These are phyloP conservation scores for Candida sakaeoensis DNA, from an alignment of 805 yeast species.

Conservation along the genomic window DNA sequence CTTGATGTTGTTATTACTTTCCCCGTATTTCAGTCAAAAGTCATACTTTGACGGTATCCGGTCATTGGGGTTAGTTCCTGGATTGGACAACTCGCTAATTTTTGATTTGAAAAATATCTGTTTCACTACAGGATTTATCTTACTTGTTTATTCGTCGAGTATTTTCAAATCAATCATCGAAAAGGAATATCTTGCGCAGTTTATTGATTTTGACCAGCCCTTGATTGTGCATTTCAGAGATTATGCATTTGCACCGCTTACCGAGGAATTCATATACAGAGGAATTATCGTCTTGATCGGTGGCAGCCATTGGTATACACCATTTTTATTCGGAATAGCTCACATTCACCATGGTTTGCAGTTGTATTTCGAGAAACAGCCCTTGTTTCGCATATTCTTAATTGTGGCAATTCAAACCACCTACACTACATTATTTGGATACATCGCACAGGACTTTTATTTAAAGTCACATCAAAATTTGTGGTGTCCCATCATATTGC, in stretches of 20 bases:
- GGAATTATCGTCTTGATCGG: slow-evolving; percentile 34
- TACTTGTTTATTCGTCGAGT: slow-evolving; percentile 48
- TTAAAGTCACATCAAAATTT: slow-evolving; percentile 46
- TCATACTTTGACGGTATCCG: slow-evolving; percentile 9
- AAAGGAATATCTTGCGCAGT: background rate
- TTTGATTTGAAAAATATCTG: slow-evolving; percentile 14
- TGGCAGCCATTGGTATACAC: slow-evolving; percentile 34
- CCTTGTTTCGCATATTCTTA: slow-evolving; percentile 27
- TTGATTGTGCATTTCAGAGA: slow-evolving; percentile 39
- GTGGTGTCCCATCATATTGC: slow-evolving; percentile 58
- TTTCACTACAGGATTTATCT: slow-evolving; percentile 16
- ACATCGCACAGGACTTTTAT: slow-evolving; percentile 55
- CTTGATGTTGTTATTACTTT: slow-evolving; percentile 20
- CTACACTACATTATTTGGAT: slow-evolving; percentile 72
- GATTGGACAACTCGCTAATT: slow-evolving; percentile 15
- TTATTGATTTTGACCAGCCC: slow-evolving; percentile 1
- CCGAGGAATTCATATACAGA: slow-evolving; percentile 75
- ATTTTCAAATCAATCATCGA: slow-evolving; percentile 27
- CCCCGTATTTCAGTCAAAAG: slow-evolving; percentile 22
- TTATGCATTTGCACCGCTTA: slow-evolving; percentile 65
- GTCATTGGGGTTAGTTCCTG: slow-evolving; percentile 36
- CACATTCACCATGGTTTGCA: slow-evolving; percentile 74
- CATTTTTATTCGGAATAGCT: slow-evolving; percentile 70
- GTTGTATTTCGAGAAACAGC: slow-evolving; percentile 25
- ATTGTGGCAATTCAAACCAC: slow-evolving; percentile 49